A percentile compares a stretch with the other conserved stretches of the same genome.
Conservation (phyloP, 2,329 filamentous ascomycete species). For the Xylariaceae sp. region DNA sequence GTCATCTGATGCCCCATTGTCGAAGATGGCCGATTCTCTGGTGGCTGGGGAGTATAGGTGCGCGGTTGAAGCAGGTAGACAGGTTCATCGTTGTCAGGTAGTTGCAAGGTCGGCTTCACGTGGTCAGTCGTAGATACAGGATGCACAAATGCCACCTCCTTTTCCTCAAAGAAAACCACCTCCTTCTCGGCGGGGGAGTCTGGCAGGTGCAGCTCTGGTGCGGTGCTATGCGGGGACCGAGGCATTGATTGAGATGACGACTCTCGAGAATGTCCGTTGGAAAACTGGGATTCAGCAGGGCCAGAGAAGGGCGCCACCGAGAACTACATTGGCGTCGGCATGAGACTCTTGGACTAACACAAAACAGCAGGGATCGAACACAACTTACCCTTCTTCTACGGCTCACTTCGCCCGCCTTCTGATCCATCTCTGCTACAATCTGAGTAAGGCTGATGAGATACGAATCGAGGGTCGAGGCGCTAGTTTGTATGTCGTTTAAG, state of each 20-base stretch:
- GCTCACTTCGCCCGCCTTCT: slow-evolving; percentile 76
- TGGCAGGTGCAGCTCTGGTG: slow-evolving; percentile 24
- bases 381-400: slow-evolving; percentile 65
- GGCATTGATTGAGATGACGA: slow-evolving; percentile 22
- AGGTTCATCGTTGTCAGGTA: slow-evolving; percentile 34
- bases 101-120: slow-evolving; percentile 19
- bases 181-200: slow-evolving; percentile 26
- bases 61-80: slow-evolving; percentile 53
- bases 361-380: not conserved
- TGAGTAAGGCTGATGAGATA: slow-evolving; percentile 66
- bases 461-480: slow-evolving; percentile 63
- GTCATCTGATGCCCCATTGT: slow-evolving; percentile 33
- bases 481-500: slow-evolving; percentile 68
- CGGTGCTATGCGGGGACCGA: slow-evolving; percentile 23
- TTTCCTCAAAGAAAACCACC: slow-evolving; percentile 29
- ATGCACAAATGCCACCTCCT: slow-evolving; percentile 19
- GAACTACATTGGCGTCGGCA: slow-evolving; percentile 21
- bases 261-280: slow-evolving; percentile 19
- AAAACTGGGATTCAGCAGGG: slow-evolving; percentile 18
- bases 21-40: slow-evolving; percentile 45
- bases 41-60: slow-evolving; percentile 51
- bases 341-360: not conserved
- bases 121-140: slow-evolving; percentile 23
- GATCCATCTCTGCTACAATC: slow-evolving; percentile 81
- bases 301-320: slow-evolving; percentile 30